phyloP scores from a whole-genome alignment of 495 filamentous ascomycete species.

The Penicillium bovifimosum region DNA sequence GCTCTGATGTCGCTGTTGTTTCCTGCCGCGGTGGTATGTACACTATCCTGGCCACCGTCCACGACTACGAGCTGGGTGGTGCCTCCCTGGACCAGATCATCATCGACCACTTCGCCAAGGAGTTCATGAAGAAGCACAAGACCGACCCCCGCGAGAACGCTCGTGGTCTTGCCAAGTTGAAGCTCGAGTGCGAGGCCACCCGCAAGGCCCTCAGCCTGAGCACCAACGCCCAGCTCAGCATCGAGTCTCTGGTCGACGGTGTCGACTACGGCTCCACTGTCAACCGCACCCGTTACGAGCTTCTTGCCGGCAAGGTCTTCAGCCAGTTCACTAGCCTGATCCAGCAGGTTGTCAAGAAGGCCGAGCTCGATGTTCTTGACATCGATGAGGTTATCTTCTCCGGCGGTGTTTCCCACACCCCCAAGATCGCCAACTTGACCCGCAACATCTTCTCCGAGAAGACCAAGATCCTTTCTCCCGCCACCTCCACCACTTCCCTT shows the following conservation, averaged over 20 bases:
- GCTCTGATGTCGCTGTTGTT: slow-evolving; percentile 86
- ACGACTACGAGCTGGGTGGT: slow-evolving; percentile 90
- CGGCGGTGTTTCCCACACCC: slow-evolving; percentile 89
- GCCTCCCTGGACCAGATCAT: slow-evolving; percentile 78
- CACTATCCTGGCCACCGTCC: slow-evolving; percentile 85
- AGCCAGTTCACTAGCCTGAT: slow-evolving; percentile 80
- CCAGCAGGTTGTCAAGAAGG: slow-evolving; percentile 82
- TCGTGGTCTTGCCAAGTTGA: slow-evolving; percentile 82
- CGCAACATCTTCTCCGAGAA: slow-evolving; percentile 71
- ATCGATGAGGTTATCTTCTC: slow-evolving; percentile 93
- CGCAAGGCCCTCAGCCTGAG: slow-evolving; percentile 88
- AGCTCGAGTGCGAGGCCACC: slow-evolving; percentile 80
- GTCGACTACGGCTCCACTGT: slow-evolving; percentile 86
- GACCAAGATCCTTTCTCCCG: slow-evolving; percentile 76
- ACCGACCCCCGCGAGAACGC: slow-evolving; percentile 77
- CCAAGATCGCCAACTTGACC: slow-evolving; percentile 77
- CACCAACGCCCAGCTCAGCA: slow-evolving; percentile 79
- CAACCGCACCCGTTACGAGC: slow-evolving; percentile 89
- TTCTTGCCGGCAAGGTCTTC: slow-evolving; percentile 79
- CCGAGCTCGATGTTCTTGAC: slow-evolving; percentile 84
- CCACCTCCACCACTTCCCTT: slow-evolving; percentile 68
- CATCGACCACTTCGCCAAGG: slow-evolving; percentile 95
- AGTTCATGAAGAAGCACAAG: slow-evolving; percentile 93
- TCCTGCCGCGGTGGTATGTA: slow-evolving; percentile 93
- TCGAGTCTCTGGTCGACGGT: slow-evolving; percentile 82